Conservation (phyloP, 2,329 filamentous ascomycete species). For the Fusarium sacchari region DNA sequence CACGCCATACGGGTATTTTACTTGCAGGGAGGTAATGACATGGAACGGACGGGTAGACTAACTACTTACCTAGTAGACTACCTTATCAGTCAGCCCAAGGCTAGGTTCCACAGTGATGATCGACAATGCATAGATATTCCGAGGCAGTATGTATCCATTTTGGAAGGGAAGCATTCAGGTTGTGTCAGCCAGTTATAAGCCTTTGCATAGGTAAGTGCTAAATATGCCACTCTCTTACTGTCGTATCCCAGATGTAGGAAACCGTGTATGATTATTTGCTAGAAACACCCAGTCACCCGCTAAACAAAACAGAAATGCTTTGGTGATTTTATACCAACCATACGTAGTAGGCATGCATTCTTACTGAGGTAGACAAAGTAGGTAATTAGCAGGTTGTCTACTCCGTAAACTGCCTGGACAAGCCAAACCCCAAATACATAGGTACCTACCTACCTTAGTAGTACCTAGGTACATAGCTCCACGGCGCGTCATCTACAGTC, state of each 20-base stretch:
- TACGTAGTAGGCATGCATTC: background rate
- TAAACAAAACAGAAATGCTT: background rate
- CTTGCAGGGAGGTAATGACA: background rate
- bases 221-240: background rate
- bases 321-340: background rate
- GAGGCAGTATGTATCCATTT: background rate
- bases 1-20: background rate
- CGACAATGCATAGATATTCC: background rate
- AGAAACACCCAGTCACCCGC: background rate
- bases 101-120: conserved; percentile 1
- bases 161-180: background rate
- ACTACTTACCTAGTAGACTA: background rate
- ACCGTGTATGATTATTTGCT: background rate
- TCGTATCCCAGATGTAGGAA: background rate
- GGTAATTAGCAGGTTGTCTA: too few species aligned
- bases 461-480: background rate
- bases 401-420: too few species aligned
- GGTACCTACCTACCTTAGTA: too few species aligned
- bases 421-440: background rate
- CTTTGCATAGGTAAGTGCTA: too few species aligned
- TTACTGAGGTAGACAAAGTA: background rate
- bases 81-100: background rate
- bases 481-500: conserved; percentile 3
- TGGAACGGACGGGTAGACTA: background rate
- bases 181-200: background rate